Percentiles rank a stretch among this genome's conserved stretches.
These are phyloP conservation scores for Fusarium bactridioides DNA, from an alignment of 2,329 filamentous ascomycete genomes.

Conservation along the genomic window DNA sequence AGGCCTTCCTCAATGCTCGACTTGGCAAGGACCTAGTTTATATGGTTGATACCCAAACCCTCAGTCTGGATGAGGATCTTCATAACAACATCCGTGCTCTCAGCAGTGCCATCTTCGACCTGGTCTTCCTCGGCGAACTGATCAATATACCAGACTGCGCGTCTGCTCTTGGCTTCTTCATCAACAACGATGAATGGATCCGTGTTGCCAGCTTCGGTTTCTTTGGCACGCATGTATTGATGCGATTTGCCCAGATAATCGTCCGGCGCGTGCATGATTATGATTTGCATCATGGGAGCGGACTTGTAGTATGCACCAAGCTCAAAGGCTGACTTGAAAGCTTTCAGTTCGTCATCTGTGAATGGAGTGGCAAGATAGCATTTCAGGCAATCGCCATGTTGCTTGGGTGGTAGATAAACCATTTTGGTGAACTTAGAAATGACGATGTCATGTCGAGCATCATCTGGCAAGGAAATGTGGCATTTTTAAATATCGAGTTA, in stretches of 20 bases:
- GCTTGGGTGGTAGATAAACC: background rate
- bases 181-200: background rate
- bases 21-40: background rate
- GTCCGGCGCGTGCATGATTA: background rate
- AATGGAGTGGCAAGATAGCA: background rate
- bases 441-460: background rate
- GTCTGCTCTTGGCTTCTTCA: background rate
- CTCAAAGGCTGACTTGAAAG: background rate
- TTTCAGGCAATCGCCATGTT: background rate
- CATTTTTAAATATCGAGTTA: background rate
- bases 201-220: background rate
- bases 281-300: background rate
- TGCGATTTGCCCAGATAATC: background rate
- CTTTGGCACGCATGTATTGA: background rate
- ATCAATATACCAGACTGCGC: constrained; percentile 1
- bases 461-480: background rate
- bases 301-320: background rate
- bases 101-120: background rate
- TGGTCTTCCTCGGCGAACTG: background rate
- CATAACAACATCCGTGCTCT: background rate
- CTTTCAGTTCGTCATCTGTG: background rate
- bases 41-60: background rate
- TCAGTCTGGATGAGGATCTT: constrained; percentile 1
- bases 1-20: background rate
- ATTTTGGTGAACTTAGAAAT: background rate